Evolutionary conservation across 2,329 filamentous ascomycete genomes (phyloP), one percentile per base, ranked within the genome.

Genomic region (Penicillium sp.): DNA sequence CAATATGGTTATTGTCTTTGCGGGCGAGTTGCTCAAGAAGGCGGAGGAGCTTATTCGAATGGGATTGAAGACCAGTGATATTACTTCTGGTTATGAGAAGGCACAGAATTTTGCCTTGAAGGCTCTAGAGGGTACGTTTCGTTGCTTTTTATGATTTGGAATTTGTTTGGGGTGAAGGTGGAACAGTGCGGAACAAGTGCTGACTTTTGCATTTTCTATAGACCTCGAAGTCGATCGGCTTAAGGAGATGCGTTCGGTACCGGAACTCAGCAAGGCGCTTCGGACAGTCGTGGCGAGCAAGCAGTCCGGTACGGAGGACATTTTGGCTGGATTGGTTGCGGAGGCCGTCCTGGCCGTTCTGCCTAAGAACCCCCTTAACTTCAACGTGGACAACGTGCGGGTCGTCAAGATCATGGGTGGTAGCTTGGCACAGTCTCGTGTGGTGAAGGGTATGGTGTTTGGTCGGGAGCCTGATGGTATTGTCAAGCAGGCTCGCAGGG

Each of bases 391-490:
- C 77, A 98, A 98, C 71, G 85, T 98, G 62, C 87, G 93, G 50
- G 94, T 98, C 48, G 94, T 98, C 62, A 98, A 98, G 80, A 98
- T 98, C 64, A 97, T 98, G 91, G 93, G 93, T 61, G 91, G 93
- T 56, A 89, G 86, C 68, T 76, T 98, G 65, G 88, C 94, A 64
- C 90, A 98, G 75, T 95, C 89, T 69, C 84, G 82, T 57, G 91
- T 98, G 11, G 86, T 98, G 50, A 94, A 87, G 78, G 93, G 93
- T 57, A 98, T 98, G 93, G 94, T 98, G 42, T 97, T 98, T 68
- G 85, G 89, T 62, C 86, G 94, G 67, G 87, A 95, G 72, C 93
- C 93, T n/a, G 86, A 95, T 65, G 90, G 91, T 60, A 79, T 79
- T 13, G 76, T 96, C 68, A 97, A 95, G 79, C 95, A 94, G 77